These are phyloP conservation scores for Leishmania amazonensis DNA, from an alignment of 208 protist species.

Conservation along the genomic window DNA sequence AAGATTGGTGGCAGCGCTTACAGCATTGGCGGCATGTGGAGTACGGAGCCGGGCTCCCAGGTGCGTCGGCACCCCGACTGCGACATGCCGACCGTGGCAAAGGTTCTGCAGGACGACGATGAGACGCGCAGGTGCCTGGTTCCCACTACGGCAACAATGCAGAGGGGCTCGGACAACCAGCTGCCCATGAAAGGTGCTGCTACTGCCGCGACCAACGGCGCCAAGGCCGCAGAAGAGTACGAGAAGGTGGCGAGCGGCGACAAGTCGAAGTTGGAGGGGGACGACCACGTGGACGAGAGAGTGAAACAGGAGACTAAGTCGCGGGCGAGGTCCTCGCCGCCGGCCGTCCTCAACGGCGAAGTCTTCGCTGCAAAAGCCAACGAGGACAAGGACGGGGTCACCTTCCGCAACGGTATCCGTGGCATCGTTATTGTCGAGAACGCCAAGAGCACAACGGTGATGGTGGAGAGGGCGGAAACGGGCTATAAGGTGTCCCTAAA, in stretches of 20 bases:
- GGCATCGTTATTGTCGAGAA: slow-evolving; percentile 36
- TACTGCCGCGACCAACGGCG: neutral
- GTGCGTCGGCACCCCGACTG: slow-evolving; percentile 18
- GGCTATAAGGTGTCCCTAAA: slow-evolving; percentile 32
- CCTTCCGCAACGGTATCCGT: slow-evolving; percentile 24
- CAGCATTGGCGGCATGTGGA: slow-evolving; percentile 45
- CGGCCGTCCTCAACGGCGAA: neutral
- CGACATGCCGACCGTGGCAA: slow-evolving; percentile 21
- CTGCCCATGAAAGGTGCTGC: neutral
- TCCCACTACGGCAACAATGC: slow-evolving; percentile 11
- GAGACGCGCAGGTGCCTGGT: neutral
- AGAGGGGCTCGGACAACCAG: slow-evolving; percentile 12
- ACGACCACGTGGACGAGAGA: neutral
- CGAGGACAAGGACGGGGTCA: slow-evolving; percentile 7
- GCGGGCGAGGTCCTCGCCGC: no score
- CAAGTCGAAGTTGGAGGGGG: slow-evolving; percentile 1
- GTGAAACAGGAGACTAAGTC: no score
- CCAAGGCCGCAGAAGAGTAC: neutral
- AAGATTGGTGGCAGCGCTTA: slow-evolving; percentile 16
- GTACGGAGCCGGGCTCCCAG: slow-evolving; percentile 21
- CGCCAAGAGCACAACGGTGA: slow-evolving; percentile 16
- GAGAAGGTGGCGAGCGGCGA: neutral
- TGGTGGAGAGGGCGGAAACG: slow-evolving; percentile 23
- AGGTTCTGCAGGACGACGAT: slow-evolving; percentile 23
- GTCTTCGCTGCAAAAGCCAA: neutral